These are phyloP conservation scores for Anisodus acutangulus DNA, from an alignment of 257 asterid species.

Conservation along the genomic window DNA sequence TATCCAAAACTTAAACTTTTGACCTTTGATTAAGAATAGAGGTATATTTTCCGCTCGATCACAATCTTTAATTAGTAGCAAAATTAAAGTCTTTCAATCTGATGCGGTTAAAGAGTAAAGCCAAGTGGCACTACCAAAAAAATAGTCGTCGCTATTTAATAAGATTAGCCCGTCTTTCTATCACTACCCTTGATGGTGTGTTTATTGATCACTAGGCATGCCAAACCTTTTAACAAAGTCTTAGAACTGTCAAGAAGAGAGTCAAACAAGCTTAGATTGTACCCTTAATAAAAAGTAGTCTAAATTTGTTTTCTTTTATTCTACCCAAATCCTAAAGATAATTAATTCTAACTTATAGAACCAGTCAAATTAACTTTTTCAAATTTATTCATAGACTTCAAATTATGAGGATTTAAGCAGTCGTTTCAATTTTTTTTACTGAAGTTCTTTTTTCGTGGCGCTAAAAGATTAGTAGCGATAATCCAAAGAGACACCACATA, in stretches of 20 bases:
- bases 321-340: not conserved
- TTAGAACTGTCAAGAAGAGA: too few species aligned
- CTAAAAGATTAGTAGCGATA: not conserved
- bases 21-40: too few species aligned
- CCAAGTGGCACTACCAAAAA: too few species aligned
- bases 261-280: too few species aligned
- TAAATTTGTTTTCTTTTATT: not conserved
- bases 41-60: too few species aligned
- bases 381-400: not conserved
- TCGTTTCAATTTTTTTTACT: not conserved
- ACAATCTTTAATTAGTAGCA: too few species aligned
- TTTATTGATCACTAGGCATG: conserved; percentile 3
- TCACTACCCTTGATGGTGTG: not conserved
- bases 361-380: not conserved
- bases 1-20: too few species aligned
- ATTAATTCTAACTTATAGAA: not conserved
- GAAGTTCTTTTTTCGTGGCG: not conserved
- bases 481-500: not conserved
- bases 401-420: not conserved
- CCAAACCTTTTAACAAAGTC: not conserved
- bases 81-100: too few species aligned
- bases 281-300: not conserved
- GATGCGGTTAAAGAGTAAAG: too few species aligned
- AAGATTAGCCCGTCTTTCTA: not conserved
- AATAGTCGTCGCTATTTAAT: too few species aligned